Conservation (phyloP, 352 stramenopile species). For the Peronospora destructor region DNA sequence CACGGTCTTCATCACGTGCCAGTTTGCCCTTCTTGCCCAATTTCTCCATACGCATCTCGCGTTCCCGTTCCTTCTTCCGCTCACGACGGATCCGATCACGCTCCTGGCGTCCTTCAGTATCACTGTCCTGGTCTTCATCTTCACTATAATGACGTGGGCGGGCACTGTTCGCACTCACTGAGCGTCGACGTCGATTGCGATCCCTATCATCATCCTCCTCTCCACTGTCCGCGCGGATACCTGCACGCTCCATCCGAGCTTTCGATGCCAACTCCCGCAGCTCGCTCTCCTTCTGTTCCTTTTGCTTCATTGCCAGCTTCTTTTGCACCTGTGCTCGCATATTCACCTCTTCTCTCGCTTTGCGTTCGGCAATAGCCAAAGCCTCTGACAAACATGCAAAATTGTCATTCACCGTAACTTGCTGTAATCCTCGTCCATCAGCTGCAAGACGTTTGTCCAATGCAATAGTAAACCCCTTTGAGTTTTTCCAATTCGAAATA, state of each 20-base stretch:
- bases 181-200: slow-evolving; percentile 23
- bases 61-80: slow-evolving; percentile 91
- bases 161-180: slow-evolving; percentile 15
- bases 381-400: slow-evolving; percentile 96
- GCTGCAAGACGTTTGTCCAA: slow-evolving; percentile 98
- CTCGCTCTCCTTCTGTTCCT: slow-evolving; percentile 94
- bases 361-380: slow-evolving; percentile 96
- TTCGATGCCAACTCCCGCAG: slow-evolving; percentile 91
- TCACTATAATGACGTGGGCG: slow-evolving; percentile 12
- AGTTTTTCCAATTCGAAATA: slow-evolving; percentile 99
- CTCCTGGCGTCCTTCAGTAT: slow-evolving; percentile 42
- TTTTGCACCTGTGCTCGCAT: slow-evolving; percentile 88
- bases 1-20: slow-evolving; percentile 91
- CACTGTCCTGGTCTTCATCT: slow-evolving; percentile 22
- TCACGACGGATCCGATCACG: slow-evolving; percentile 84
- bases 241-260: slow-evolving; percentile 89
- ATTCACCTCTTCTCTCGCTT: slow-evolving; percentile 95
- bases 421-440: slow-evolving; percentile 93
- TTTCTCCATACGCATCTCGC: slow-evolving; percentile 92
- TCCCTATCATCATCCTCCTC: slow-evolving; percentile 17
- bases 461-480: slow-evolving; percentile 97
- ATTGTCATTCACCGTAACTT: slow-evolving; percentile 96
- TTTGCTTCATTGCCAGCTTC: slow-evolving; percentile 88
- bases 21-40: slow-evolving; percentile 86
- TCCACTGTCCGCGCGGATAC: slow-evolving; percentile 35